Percentiles rank a stretch among this genome's conserved stretches.
phyloP scores from a whole-genome alignment of 2,329 filamentous ascomycete genomes.

The Colletotrichum gloeosporioides region DNA sequence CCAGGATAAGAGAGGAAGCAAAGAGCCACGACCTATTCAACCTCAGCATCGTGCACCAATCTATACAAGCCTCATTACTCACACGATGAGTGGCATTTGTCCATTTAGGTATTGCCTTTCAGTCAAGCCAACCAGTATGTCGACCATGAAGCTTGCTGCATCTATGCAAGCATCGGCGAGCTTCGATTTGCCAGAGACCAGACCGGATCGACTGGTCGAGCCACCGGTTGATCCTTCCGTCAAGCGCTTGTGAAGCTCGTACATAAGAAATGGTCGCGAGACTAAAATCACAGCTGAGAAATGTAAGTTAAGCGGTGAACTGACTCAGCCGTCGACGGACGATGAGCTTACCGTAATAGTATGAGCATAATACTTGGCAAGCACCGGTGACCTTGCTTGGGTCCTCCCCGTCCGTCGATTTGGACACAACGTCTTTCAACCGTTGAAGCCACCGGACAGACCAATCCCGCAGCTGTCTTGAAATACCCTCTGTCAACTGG shows the following conservation, averaged over 20 bases:
- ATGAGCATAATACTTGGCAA: slow-evolving; percentile 56
- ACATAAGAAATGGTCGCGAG: slow-evolving; percentile 61
- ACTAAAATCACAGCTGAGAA: slow-evolving; percentile 57
- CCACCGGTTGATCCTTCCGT: slow-evolving; percentile 34
- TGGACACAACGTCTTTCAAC: slow-evolving; percentile 43
- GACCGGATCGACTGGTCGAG: neutral
- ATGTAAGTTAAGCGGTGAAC: neutral
- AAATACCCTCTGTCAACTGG: slow-evolving; percentile 59
- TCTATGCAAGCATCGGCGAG: slow-evolving; percentile 62
- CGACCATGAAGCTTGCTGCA: slow-evolving; percentile 58
- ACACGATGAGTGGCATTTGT: slow-evolving; percentile 56
- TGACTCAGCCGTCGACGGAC: neutral
- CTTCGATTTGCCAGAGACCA: slow-evolving; percentile 50
- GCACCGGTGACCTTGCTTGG: slow-evolving; percentile 46
- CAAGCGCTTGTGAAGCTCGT: slow-evolving; percentile 53
- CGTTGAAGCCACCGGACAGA: slow-evolving; percentile 51
- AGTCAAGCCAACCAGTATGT: slow-evolving; percentile 50
- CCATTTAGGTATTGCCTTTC: slow-evolving; percentile 46
- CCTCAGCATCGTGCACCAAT: neutral
- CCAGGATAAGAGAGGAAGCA: slow-evolving; percentile 56
- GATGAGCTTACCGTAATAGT: slow-evolving; percentile 47
- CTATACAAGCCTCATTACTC: slow-evolving; percentile 28
- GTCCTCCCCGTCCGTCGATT: slow-evolving; percentile 26
- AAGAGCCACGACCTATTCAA: slow-evolving; percentile 56
- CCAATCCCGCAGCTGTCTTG: slow-evolving; percentile 57